Conservation (phyloP, 495 filamentous ascomycete genomes). For the Recurvomyces mirabilis region DNA sequence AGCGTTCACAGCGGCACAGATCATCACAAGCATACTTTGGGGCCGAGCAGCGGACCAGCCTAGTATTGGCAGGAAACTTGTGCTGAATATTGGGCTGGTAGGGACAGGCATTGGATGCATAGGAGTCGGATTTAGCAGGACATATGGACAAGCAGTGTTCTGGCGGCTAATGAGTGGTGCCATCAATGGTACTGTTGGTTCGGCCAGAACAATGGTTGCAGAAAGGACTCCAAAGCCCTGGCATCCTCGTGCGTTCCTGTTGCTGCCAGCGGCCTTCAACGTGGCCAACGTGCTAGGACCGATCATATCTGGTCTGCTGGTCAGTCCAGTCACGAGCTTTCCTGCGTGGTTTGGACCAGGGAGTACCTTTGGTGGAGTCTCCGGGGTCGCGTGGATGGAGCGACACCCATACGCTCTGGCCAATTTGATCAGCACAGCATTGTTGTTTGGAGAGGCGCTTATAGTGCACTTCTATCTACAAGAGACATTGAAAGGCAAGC, state of each 20-base stretch:
- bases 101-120: constrained; percentile 26
- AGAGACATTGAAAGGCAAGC: constrained; percentile 24
- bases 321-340: constrained; percentile 19
- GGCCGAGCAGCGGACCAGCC: constrained; percentile 25
- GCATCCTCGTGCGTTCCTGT: constrained; percentile 27
- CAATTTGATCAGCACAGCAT: constrained; percentile 21
- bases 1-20: constrained; percentile 28
- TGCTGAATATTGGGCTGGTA: constrained; percentile 26
- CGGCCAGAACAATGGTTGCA: constrained; percentile 26
- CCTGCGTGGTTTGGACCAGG: constrained; percentile 19
- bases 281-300: constrained; percentile 27
- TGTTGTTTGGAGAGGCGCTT: constrained; percentile 22
- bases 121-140: constrained; percentile 25
- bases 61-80: constrained; percentile 24
- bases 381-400: constrained; percentile 25
- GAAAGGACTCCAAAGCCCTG: constrained; percentile 24
- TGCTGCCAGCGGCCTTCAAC: constrained; percentile 28
- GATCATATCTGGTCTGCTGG: constrained; percentile 25
- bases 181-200: constrained; percentile 28
- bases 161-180: constrained; percentile 26
- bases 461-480: constrained; percentile 22
- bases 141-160: constrained; percentile 23
- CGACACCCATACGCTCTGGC: constrained; percentile 25
- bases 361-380: constrained; percentile 22
- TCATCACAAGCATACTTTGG: constrained; percentile 27